Evolutionary conservation across 1,139 yeast species (phyloP), one percentile per base, ranked within the genome.

Genomic region (Blastobotrys elegans): DNA sequence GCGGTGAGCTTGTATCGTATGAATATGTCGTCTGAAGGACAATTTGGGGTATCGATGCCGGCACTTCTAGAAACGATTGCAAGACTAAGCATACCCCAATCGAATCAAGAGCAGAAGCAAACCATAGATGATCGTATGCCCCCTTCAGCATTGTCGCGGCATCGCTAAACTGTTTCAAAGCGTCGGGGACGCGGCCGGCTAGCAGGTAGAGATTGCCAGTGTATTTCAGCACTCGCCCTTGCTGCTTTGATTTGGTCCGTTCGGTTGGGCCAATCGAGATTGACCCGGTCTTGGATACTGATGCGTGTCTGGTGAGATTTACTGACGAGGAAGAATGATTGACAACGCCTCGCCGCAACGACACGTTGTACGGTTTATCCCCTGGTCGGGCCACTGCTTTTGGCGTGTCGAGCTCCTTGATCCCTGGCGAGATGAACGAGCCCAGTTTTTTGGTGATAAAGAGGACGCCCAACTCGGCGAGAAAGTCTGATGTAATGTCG

Each of bases 91-190:
- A 76, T 1, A 86, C 78, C 0, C 84, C 84, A 10, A 89, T 69
- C 0, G 94, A 89, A 58, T 89, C 97, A 18, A 90, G 63, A 0
- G 96, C 81, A 38, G 92, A 83, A 0, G 84, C 97, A 24, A 87
- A 72, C 98, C 98, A 92, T 18, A 92, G 69, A 58, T 77, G 77
- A 63, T 92, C 98, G 44, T 81, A 82, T 1, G 82, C 72, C 30
- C 78, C 73, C 51, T 79, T 79, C 47, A 89, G 67, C 32, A 75
- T 69, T 1, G 71, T 60, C 1, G 85, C 74, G 0, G 97, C 82
- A 36, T 89, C 96, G 11, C 82, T 75, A 55, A 89, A 84, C 50
- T 80, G 78, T 29, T 74, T 71, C 47, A 89, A 62, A 0, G 97
- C 95, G 50, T 82, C 87, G 13, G 72, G 64, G 46, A 84, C 74